Percentiles rank a stretch among this genome's conserved stretches.
Conservation (phyloP, 495 filamentous ascomycete species). For the Chaetomidium leptoderma region DNA sequence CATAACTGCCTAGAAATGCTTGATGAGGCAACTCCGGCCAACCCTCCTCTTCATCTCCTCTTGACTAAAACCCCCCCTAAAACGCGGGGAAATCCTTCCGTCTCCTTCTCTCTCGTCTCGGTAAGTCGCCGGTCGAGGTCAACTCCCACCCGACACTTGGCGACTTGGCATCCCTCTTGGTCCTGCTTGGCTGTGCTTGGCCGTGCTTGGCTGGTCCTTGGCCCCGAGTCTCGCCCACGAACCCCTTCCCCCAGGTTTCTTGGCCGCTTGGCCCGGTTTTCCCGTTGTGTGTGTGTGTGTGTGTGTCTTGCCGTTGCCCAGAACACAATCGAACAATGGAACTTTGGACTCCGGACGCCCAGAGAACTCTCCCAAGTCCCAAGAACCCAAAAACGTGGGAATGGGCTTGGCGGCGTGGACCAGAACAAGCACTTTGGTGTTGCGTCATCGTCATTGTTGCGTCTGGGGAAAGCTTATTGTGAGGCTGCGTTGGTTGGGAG, state of each 20-base stretch:
- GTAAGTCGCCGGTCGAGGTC: too few species aligned
- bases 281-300: too few species aligned
- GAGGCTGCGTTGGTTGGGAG: too few species aligned
- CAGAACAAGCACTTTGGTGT: not conserved
- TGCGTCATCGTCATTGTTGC: conserved; percentile 4
- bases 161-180: conserved; percentile 1
- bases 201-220: not conserved
- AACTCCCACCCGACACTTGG: not conserved
- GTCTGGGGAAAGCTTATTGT: not conserved
- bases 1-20: too few species aligned
- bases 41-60: too few species aligned
- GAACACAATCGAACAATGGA: not conserved
- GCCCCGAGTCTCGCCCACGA: not conserved
- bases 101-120: too few species aligned
- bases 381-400: not conserved
- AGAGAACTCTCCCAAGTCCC: not conserved
- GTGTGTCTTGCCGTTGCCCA: conserved; percentile 1
- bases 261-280: not conserved
- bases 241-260: conserved; percentile 1
- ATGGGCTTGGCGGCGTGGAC: not conserved
- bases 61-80: too few species aligned
- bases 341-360: not conserved
- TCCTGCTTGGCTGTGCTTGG: not conserved
- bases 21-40: too few species aligned
- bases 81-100: too few species aligned